Percentiles rank a stretch among this genome's conserved stretches.
Conservation (phyloP, 2,329 filamentous ascomycete genomes). For the Fusarium sp. region DNA sequence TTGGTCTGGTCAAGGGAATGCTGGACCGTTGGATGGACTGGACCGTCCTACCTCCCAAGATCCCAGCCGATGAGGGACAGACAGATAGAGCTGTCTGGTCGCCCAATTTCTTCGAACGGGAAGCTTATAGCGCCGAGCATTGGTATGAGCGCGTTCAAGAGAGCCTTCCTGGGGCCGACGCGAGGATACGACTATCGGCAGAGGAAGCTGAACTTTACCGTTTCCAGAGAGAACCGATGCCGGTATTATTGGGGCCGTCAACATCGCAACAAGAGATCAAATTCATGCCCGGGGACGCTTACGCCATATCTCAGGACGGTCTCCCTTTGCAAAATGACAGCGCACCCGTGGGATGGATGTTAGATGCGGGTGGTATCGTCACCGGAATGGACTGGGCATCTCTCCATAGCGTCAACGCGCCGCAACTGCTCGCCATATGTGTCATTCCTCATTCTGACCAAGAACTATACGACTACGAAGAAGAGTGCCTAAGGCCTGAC, state of each 20-base stretch:
- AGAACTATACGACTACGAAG: conserved; percentile 54
- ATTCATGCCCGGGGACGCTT: conserved; percentile 45
- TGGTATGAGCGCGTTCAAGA: conserved; percentile 45
- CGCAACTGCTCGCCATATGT: conserved; percentile 64
- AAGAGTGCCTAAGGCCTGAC: conserved; percentile 51
- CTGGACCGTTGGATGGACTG: conserved; percentile 56
- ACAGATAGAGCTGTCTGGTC: conserved; percentile 55
- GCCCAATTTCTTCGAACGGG: conserved; percentile 49
- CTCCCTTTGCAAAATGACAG: conserved; percentile 45
- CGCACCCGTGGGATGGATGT: conserved; percentile 59
- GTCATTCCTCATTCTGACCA: conserved; percentile 64
- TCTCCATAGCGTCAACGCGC: conserved; percentile 45
- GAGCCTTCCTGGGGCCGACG: conserved; percentile 21
- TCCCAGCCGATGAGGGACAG: conserved; percentile 44
- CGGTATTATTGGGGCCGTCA: conserved; percentile 50
- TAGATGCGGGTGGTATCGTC: conserved; percentile 66
- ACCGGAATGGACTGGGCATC: conserved; percentile 66
- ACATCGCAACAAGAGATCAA: conserved; percentile 47
- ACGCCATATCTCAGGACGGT: conserved; percentile 45
- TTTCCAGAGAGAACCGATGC: conserved; percentile 45
- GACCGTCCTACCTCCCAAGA: conserved; percentile 54
- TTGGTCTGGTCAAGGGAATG: conserved; percentile 53
- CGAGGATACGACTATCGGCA: conserved; percentile 32
- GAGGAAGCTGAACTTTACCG: conserved; percentile 48
- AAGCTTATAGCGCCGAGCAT: conserved; percentile 48